Evolutionary conservation across 106 monocot genomes (phyloP).

Genomic region (Dactylorhiza incarnata): DNA sequence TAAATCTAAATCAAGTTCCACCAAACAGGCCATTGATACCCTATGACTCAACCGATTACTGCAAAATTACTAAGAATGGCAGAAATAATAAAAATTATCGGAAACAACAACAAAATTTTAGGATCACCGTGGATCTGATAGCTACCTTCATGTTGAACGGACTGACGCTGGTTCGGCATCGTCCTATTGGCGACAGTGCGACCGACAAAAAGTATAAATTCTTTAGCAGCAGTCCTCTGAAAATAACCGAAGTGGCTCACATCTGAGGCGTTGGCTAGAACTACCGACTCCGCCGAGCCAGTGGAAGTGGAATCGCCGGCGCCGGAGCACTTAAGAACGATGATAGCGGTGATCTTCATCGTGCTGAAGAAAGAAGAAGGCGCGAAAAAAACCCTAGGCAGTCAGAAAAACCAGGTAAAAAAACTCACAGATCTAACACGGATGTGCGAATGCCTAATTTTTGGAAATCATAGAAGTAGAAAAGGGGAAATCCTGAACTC

Average conservation of each 20-base stretch:
- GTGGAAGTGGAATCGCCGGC: conserved; percentile 10
- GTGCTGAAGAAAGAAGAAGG: background rate
- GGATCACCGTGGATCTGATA: background rate
- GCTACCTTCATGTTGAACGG: conserved; percentile 82
- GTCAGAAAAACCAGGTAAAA: too few species aligned
- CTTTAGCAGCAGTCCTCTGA: conserved; percentile 54
- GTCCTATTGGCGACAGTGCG: conserved; percentile 46
- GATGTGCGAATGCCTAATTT: too few species aligned
- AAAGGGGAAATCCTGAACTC: too few species aligned
- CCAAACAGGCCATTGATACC: too few species aligned
- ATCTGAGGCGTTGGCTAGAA: conserved; percentile 79
- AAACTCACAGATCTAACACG: too few species aligned
- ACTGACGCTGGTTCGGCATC: conserved; percentile 57
- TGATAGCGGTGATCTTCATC: background rate
- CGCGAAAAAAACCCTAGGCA: background rate
- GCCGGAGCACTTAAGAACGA: background rate
- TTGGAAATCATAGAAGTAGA: too few species aligned
- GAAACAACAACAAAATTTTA: too few species aligned
- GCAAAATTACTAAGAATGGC: too few species aligned
- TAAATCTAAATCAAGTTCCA: too few species aligned
- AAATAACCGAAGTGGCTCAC: conserved; percentile 90
- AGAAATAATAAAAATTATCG: too few species aligned
- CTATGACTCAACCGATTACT: too few species aligned
- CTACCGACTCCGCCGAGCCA: conserved; percentile 32
- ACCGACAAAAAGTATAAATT: conserved; percentile 82